phyloP scores from a whole-genome alignment of 1,284 basidiomycete species.

The Tilletia walkeri region DNA sequence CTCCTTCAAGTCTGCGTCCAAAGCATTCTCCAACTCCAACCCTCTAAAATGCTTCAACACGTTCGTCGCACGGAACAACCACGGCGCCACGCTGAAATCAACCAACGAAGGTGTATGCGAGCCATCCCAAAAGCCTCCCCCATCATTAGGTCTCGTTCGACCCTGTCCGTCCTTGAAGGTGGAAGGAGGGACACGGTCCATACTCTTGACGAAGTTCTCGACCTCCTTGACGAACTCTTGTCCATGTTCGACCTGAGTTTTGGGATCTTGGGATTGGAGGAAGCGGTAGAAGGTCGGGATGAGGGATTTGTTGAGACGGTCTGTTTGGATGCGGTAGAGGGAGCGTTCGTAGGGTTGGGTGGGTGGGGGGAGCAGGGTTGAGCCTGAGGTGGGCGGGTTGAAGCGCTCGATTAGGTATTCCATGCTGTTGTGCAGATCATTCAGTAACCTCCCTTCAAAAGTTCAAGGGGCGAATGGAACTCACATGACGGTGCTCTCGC shows the following conservation, averaged over 20 bases:
- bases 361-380: conserved; percentile 63
- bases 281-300: conserved; percentile 76
- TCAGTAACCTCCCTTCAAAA: conserved; percentile 27
- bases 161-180: neutral
- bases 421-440: conserved; percentile 61
- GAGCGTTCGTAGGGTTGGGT: conserved; percentile 66
- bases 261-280: conserved; percentile 69
- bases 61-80: conserved; percentile 68
- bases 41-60: conserved; percentile 71
- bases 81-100: conserved; percentile 74
- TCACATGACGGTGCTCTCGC: conserved; percentile 45
- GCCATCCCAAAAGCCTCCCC: conserved; percentile 63
- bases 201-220: conserved; percentile 62
- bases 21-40: conserved; percentile 59
- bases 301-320: conserved; percentile 67
- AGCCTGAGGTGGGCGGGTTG: conserved; percentile 21
- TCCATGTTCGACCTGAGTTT: conserved; percentile 63
- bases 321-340: conserved; percentile 68
- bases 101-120: conserved; percentile 65
- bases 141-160: conserved; percentile 39
- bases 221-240: conserved; percentile 66
- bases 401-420: conserved; percentile 72
- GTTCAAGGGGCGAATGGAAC: conserved; percentile 67
- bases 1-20: conserved; percentile 57
- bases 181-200: conserved; percentile 57